Evolutionary conservation across 2,329 filamentous ascomycete genomes (phyloP).

Genomic region (Metarhizium robertsii): DNA sequence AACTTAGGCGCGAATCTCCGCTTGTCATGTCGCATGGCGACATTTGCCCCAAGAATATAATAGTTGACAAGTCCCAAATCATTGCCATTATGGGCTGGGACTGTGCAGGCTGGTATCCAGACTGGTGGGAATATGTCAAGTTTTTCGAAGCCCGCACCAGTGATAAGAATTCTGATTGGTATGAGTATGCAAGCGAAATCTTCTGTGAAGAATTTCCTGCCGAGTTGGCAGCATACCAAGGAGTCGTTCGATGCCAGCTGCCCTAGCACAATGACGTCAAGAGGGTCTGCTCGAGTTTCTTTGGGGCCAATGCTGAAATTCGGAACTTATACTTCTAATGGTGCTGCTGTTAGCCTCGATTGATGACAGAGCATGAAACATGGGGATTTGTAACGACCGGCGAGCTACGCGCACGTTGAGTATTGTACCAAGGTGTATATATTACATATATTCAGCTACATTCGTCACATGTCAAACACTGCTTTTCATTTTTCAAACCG

Average conservation of each 20-base stretch:
- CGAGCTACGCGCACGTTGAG: not conserved
- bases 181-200: constrained; percentile 19
- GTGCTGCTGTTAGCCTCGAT: not conserved
- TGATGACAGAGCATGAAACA: not conserved
- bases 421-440: constrained; percentile 2
- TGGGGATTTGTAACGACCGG: not conserved
- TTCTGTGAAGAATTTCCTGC: constrained; percentile 14
- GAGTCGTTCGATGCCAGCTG: constrained; percentile 18
- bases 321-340: not conserved
- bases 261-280: constrained; percentile 6
- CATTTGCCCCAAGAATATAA: constrained; percentile 19
- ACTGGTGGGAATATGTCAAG: constrained; percentile 26
- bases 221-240: constrained; percentile 22
- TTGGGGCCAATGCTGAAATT: not conserved
- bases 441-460: not conserved
- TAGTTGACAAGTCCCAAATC: constrained; percentile 16
- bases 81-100: constrained; percentile 21
- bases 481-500: constrained; percentile 48
- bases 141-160: constrained; percentile 23
- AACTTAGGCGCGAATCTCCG: constrained; percentile 10
- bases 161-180: constrained; percentile 20
- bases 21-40: constrained; percentile 16
- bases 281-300: not conserved
- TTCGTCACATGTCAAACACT: not conserved
- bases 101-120: constrained; percentile 21